These are phyloP conservation scores for Adiantum capillusveneris DNA, from an alignment of 75 land plant species.

Conservation along the genomic window DNA sequence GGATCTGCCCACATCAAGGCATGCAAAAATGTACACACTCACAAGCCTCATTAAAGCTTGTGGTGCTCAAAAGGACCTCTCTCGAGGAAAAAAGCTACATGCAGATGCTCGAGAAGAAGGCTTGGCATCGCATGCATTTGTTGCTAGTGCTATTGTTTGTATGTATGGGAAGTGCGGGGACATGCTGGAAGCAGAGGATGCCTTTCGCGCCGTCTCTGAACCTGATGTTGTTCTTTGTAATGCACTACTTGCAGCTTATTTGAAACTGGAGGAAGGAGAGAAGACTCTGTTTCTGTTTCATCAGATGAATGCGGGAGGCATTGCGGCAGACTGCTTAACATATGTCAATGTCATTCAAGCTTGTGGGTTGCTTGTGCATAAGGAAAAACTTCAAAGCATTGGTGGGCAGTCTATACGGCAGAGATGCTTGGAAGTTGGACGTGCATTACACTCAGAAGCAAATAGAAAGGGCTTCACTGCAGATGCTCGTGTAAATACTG, in stretches of 20 bases:
- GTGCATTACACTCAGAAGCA: no score
- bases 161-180: conserved; percentile 14
- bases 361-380: neutral
- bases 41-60: conserved; percentile 37
- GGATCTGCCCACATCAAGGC: no score
- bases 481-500: no score
- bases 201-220: conserved; percentile 37
- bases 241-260: conserved; percentile 51
- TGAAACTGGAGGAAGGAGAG: conserved; percentile 18
- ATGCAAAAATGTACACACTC: conserved; percentile 46
- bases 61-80: conserved; percentile 6
- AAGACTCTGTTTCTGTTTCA: conserved; percentile 33
- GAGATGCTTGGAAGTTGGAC: no score
- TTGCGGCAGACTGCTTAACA: conserved; percentile 42
- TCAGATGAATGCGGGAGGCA: conserved; percentile 32
- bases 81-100: conserved; percentile 13
- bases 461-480: no score
- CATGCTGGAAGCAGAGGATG: conserved; percentile 9
- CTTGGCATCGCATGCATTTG: neutral
- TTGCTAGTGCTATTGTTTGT: neutral
- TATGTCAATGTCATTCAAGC: conserved; percentile 18
- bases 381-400: no score
- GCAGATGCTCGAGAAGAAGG: conserved; percentile 9
- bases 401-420: no score
- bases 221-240: conserved; percentile 67